Conservation (phyloP, 2,329 filamentous ascomycete species). For the Penicillium sp. region DNA sequence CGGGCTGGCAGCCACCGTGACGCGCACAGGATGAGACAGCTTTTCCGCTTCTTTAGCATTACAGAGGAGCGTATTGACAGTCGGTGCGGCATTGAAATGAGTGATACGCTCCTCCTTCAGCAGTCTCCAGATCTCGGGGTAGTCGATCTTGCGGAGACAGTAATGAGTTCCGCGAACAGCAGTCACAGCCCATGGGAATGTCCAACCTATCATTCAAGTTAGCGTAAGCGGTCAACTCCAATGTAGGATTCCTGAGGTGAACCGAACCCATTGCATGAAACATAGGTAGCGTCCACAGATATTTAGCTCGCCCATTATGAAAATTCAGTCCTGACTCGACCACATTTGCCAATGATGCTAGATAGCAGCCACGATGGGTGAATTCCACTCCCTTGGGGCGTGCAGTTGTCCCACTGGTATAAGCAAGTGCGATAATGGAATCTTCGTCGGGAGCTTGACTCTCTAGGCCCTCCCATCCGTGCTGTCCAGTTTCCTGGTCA, state of each 20-base stretch:
- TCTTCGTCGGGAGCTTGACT: slow-evolving; percentile 73
- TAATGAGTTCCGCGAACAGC: slow-evolving; percentile 93
- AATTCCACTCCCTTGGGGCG: slow-evolving; percentile 90
- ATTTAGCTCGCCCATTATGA: slow-evolving; percentile 68
- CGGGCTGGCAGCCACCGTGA: slow-evolving; percentile 90
- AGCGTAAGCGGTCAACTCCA: neutral
- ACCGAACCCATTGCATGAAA: slow-evolving; percentile 62
- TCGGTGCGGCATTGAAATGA: slow-evolving; percentile 94
- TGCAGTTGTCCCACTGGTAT: slow-evolving; percentile 91
- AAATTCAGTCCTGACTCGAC: slow-evolving; percentile 84
- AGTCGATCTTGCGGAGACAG: slow-evolving; percentile 92
- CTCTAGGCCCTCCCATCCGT: slow-evolving; percentile 76
- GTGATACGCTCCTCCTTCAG: slow-evolving; percentile 85
- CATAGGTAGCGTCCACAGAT: slow-evolving; percentile 92
- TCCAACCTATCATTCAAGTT: slow-evolving; percentile 58
- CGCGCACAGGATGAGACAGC: slow-evolving; percentile 70
- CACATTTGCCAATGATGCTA: slow-evolving; percentile 81
- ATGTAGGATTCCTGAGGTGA: neutral
- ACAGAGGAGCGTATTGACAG: slow-evolving; percentile 92
- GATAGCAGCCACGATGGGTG: slow-evolving; percentile 83
- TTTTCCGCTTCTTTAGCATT: slow-evolving; percentile 71
- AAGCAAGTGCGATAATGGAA: slow-evolving; percentile 79
- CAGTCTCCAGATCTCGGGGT: slow-evolving; percentile 85
- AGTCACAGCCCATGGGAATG: slow-evolving; percentile 90
- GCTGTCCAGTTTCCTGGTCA: slow-evolving; percentile 64